phyloP scores from a whole-genome alignment of 805 yeast species.

The Kuraishia ogatae region DNA sequence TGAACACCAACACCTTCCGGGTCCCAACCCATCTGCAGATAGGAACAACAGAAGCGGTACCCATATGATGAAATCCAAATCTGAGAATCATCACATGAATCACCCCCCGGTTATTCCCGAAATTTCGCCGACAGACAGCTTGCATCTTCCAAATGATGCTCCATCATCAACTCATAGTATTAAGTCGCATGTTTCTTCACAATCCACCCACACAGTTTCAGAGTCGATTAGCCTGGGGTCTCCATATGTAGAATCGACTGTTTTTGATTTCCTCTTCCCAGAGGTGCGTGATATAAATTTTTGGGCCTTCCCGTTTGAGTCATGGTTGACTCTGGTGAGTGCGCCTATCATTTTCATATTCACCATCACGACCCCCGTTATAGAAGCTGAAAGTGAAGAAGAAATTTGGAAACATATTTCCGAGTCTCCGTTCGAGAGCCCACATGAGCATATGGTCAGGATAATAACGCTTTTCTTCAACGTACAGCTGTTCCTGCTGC shows the following conservation, averaged over 20 bases:
- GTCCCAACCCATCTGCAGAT: not conserved
- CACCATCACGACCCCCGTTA: conserved; percentile 18
- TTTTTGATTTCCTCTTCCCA: not conserved
- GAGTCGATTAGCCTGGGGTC: not conserved
- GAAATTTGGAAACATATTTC: not conserved
- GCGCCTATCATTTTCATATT: conserved; percentile 16
- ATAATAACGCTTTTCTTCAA: conserved; percentile 16
- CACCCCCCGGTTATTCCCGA: not conserved
- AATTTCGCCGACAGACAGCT: not conserved
- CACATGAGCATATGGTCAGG: conserved; percentile 5
- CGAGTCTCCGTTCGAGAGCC: conserved; percentile 8
- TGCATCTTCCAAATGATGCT: not conserved
- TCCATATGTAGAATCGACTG: not conserved
- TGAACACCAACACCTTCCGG: not conserved
- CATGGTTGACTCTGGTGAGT: conserved; percentile 13
- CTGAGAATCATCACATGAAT: not conserved
- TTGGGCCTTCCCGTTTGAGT: conserved; percentile 12
- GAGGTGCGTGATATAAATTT: conserved; percentile 1
- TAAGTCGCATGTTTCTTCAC: not conserved
- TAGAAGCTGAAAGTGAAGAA: not conserved
- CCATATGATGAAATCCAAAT: not conserved
- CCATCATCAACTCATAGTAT: not conserved
- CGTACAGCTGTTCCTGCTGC: conserved; percentile 17
- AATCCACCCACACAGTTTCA: not conserved
- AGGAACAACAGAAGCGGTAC: not conserved